Evolutionary conservation across 148 eudicot genomes (phyloP).

Genomic region (Diospyros kaki): DNA sequence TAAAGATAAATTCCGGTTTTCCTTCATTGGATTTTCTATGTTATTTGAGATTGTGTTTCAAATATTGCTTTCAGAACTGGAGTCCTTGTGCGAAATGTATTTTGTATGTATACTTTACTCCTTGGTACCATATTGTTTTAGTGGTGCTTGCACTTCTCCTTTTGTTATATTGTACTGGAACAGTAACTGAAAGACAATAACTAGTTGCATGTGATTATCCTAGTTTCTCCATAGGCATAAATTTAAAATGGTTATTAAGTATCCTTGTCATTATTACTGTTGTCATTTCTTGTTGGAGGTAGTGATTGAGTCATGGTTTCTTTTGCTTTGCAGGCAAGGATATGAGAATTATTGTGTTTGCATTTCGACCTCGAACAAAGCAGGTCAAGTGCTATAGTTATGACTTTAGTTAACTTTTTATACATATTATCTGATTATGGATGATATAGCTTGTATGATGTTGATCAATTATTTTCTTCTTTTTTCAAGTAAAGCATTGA

Average conservation of each 20-base stretch:
- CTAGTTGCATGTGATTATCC: slow-evolving; percentile 4
- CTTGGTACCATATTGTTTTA: background rate
- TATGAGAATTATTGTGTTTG: slow-evolving; percentile 87
- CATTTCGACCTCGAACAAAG: slow-evolving; percentile 84
- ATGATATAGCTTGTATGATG: too few species aligned
- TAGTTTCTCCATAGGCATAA: background rate
- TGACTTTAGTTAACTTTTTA: background rate
- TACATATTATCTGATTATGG: background rate
- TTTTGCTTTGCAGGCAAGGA: slow-evolving; percentile 73
- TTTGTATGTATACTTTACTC: background rate
- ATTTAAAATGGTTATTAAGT: background rate
- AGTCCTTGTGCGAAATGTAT: background rate
- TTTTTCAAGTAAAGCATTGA: too few species aligned
- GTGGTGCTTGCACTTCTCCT: background rate
- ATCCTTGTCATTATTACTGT: background rate
- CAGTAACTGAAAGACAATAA: background rate
- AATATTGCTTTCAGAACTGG: background rate
- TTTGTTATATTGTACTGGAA: background rate
- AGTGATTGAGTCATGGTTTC: background rate
- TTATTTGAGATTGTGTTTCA: background rate
- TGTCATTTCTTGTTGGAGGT: background rate
- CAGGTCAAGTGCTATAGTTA: slow-evolving; percentile 45
- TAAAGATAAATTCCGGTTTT: too few species aligned
- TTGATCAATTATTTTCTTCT: too few species aligned
- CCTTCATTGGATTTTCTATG: too few species aligned